Base-by-base conservation (phyloP, 202 grass and related monocot species). In the Carex sylvatica region DNA sequence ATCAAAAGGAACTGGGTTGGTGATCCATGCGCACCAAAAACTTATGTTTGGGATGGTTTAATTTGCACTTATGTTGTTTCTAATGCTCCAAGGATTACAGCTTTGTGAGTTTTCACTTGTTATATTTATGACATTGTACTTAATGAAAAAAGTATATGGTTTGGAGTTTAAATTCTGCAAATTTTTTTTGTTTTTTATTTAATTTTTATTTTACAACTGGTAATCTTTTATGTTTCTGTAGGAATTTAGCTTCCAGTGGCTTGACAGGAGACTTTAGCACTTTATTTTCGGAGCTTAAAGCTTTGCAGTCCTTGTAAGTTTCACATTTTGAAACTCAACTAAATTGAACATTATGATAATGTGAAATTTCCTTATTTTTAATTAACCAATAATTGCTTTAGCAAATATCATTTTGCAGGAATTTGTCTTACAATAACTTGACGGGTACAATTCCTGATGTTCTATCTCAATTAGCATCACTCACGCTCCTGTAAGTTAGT, bases 391-490 rank as follows among this genome's bases (percentile, higher is more conserved):
- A 10, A 46, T 46, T 46, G 1, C 42, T 6, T 78, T 62, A 26
- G 24, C 31, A 68, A 8, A 36, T 24, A 67, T 61, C 58, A 36
- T 23, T 88, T 93, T 85, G 26, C 91, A 97, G 94, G 26, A 82
- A 97, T 82, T 84, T 97, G 24, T 90, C 94, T 22, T 6, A 88
- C 84, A 97, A 97, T 51, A 84, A 87, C 9, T 84, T 93, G 82
- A 86, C 47, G 2, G 87, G 94, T 14, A 24, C 78, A 60, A 87
- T 97, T 89, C 94, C 94, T 64, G 86, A 10, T 44, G 1, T 26
- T 31, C 83, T 97, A 85, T 88, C 89, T 9, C 51, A 49, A 9
- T 64, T 90, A 58, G 6, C 84, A 12, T 80, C 67, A n/a, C 80
- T 92, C 0, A 83, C 62, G 0, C 3, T 90, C 46, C 9, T 97